These are phyloP conservation scores for Elsinoe perseae DNA, from an alignment of 2,329 filamentous ascomycete genomes.

Conservation along the genomic window DNA sequence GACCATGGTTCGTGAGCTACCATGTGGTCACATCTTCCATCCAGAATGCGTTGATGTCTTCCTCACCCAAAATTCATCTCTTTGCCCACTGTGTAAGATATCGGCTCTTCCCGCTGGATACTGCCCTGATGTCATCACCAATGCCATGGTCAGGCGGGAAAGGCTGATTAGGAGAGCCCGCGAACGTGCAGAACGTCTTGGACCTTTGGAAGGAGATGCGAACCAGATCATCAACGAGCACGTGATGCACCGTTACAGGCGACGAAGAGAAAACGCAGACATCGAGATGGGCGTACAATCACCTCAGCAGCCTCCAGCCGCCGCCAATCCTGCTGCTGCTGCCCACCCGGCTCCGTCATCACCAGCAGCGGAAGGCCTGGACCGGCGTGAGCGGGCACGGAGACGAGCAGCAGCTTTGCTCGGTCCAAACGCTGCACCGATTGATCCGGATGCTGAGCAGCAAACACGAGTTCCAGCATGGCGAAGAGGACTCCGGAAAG, in stretches of 20 bases:
- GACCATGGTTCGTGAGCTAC: conserved; percentile 72
- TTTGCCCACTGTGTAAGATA: conserved; percentile 87
- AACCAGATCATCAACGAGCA: conserved; percentile 13
- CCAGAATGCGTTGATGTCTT: conserved; percentile 86
- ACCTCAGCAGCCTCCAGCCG: conserved; percentile 17
- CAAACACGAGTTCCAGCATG: conserved; percentile 19
- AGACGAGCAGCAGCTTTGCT: conserved; percentile 39
- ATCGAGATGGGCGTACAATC: conserved; percentile 14
- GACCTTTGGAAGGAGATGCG: conserved; percentile 12
- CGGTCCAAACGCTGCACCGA: conserved; percentile 25
- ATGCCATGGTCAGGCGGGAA: conserved; percentile 78
- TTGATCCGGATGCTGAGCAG: conserved; percentile 27
- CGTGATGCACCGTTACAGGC: neutral
- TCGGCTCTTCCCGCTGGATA: conserved; percentile 64
- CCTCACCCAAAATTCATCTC: conserved; percentile 65
- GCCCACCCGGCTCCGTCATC: neutral
- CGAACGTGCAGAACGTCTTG: conserved; percentile 33
- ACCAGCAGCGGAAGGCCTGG: conserved; percentile 15
- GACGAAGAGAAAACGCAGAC: neutral
- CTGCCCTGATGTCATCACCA: conserved; percentile 58
- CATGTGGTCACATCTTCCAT: conserved; percentile 90
- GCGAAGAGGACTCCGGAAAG: conserved; percentile 24
- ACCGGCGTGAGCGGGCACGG: conserved; percentile 39
- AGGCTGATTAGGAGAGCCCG: conserved; percentile 57
- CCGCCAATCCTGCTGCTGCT: conserved; percentile 16